A percentile compares a stretch with the other conserved stretches of the same genome.
Conservation (phyloP, 129 eudicot species). For the Lactuca sativa region DNA sequence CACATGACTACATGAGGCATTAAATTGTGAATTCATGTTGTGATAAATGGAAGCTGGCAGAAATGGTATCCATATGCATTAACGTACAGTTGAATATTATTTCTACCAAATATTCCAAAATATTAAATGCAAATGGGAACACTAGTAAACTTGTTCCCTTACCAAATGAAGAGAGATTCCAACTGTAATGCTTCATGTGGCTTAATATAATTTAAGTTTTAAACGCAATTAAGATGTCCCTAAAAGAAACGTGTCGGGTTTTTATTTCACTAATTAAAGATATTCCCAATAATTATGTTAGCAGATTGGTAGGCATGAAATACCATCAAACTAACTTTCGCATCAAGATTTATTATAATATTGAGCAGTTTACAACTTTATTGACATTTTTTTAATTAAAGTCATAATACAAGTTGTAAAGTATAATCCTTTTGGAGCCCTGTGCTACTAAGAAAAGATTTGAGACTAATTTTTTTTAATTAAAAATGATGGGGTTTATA, state of each 20-base stretch:
- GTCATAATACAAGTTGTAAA: slow-evolving; percentile 36
- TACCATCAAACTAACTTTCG: slow-evolving; percentile 29
- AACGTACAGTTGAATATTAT: slow-evolving; percentile 8
- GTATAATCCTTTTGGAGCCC: slow-evolving; percentile 53
- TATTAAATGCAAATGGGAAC: slow-evolving; percentile 20
- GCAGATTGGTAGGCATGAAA: slow-evolving; percentile 50
- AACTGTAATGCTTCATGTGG: slow-evolving; percentile 40
- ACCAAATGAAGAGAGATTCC: slow-evolving; percentile 37
- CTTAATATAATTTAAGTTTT: slow-evolving; percentile 24
- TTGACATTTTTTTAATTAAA: slow-evolving; percentile 26
- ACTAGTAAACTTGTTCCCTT: slow-evolving; percentile 39
- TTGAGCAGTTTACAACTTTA: slow-evolving; percentile 37
- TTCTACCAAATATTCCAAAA: slow-evolving; percentile 32
- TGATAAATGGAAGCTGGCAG: slow-evolving; percentile 5
- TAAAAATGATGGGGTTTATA: slow-evolving; percentile 36
- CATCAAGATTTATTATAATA: slow-evolving; percentile 33
- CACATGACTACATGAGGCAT: slow-evolving; percentile 34
- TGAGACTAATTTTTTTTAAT: slow-evolving; percentile 21
- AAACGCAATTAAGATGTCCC: slow-evolving; percentile 27
- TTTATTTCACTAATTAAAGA: slow-evolving; percentile 32
- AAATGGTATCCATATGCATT: slow-evolving; percentile 27
- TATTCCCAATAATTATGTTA: slow-evolving; percentile 33
- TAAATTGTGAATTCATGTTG: slow-evolving; percentile 11
- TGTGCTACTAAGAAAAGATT: slow-evolving; percentile 40
- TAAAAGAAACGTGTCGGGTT: slow-evolving; percentile 25